These are phyloP conservation scores for Fraxinus americana DNA, from an alignment of 257 asterid genomes.

Conservation along the genomic window DNA sequence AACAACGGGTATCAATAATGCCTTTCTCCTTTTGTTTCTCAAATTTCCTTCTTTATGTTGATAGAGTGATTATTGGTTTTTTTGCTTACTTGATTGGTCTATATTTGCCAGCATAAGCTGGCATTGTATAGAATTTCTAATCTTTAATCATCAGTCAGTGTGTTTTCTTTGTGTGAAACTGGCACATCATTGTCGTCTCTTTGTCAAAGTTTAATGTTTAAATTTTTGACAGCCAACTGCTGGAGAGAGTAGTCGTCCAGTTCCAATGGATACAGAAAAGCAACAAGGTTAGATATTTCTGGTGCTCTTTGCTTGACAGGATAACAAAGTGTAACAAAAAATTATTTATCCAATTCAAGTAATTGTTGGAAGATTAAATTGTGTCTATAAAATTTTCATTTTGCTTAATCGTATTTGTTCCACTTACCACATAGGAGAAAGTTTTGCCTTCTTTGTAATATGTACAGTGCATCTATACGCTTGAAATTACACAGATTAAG, in stretches of 20 bases:
- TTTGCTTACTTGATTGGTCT: not conserved
- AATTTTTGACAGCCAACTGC: constrained; percentile 60
- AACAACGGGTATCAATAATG: constrained; percentile 61
- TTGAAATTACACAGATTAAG: not conserved
- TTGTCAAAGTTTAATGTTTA: constrained; percentile 14
- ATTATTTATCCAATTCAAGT: not conserved
- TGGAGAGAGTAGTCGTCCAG: constrained; percentile 86
- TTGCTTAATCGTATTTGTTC: not conserved
- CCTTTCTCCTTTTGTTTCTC: constrained; percentile 20
- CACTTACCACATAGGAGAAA: not conserved
- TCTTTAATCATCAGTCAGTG: not conserved
- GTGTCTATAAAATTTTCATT: not conserved
- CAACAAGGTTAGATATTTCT: constrained; percentile 61
- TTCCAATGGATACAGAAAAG: constrained; percentile 56
- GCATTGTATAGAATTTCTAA: not conserved
- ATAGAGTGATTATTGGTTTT: constrained; percentile 1
- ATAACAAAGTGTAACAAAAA: not conserved
- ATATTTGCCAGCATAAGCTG: constrained; percentile 11
- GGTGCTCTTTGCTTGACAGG: not conserved
- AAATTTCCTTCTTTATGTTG: constrained; percentile 22
- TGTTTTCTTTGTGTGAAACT: constrained; percentile 5
- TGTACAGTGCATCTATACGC: not conserved
- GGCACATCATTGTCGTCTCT: not conserved
- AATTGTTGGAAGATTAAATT: not conserved
- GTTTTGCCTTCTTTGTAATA: constrained; percentile 4